Conservation (phyloP, 2,329 filamentous ascomycete genomes). For the Colletotrichum sp. region DNA sequence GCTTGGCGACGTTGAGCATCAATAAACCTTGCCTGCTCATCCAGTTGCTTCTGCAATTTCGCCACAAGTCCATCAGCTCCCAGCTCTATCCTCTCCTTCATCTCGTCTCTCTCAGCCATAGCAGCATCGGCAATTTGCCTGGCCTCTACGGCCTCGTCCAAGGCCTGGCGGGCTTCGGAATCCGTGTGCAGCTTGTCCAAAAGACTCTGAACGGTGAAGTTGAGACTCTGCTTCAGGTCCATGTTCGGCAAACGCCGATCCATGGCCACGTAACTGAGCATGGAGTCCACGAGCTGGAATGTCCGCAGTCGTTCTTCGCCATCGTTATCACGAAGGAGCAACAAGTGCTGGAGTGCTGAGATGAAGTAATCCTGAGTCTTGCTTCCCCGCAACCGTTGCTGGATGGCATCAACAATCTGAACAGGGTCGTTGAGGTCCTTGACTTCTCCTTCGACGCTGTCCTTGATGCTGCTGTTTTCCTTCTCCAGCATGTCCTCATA, state of each 20-base stretch:
- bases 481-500: conserved; percentile 96
- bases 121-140: conserved; percentile 94
- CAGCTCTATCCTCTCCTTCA: conserved; percentile 85
- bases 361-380: conserved; percentile 95
- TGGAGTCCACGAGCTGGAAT: conserved; percentile 98
- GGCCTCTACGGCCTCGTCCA: conserved; percentile 89
- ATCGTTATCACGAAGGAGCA: conserved; percentile 90
- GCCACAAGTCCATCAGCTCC: conserved; percentile 93
- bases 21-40: conserved; percentile 90
- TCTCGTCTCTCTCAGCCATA: conserved; percentile 94
- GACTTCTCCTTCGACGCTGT: conserved; percentile 82
- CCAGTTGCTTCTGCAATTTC: conserved; percentile 91
- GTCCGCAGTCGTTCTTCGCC: conserved; percentile 90
- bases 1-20: conserved; percentile 86
- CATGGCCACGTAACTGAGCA: conserved; percentile 99
- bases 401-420: conserved; percentile 94
- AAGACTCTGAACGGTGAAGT: conserved; percentile 95
- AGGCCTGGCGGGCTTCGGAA: conserved; percentile 88
- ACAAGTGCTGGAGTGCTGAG: conserved; percentile 91
- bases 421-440: conserved; percentile 92
- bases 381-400: conserved; percentile 80
- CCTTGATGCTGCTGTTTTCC: conserved; percentile 89
- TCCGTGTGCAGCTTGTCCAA: conserved; percentile 97
- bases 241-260: conserved; percentile 93
- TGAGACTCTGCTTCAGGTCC: conserved; percentile 96